Conservation (phyloP, 2,329 filamentous ascomycete species). For the Venturia asperata region DNA sequence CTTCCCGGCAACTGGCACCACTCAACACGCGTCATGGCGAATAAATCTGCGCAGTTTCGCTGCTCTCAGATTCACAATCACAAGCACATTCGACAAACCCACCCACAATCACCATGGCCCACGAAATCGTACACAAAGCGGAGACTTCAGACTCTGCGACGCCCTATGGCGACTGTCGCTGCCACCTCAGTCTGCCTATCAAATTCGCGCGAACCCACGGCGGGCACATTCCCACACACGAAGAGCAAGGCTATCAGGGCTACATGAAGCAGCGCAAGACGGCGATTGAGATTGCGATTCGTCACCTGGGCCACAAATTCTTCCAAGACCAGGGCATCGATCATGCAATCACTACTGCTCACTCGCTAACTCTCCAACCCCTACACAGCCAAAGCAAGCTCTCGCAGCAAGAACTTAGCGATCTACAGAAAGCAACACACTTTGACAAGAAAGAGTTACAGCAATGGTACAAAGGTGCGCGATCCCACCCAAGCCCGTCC, state of each 20-base stretch:
- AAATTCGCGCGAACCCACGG: slow-evolving; percentile 13
- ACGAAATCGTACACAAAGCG: not conserved
- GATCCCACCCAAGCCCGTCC: not conserved
- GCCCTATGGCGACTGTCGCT: not conserved
- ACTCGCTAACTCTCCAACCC: slow-evolving; percentile 7
- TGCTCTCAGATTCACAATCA: not conserved
- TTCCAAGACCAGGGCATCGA: not conserved
- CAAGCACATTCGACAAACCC: not conserved
- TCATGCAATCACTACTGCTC: not conserved
- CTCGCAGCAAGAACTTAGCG: slow-evolving; percentile 87
- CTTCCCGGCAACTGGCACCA: not conserved
- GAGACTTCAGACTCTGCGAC: not conserved
- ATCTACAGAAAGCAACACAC: slow-evolving; percentile 93
- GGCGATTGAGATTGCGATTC: slow-evolving; percentile 1
- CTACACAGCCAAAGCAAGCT: slow-evolving; percentile 84
- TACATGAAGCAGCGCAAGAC: not conserved
- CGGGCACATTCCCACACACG: not conserved
- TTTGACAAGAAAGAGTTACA: slow-evolving; percentile 99
- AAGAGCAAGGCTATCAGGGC: slow-evolving; percentile 4
- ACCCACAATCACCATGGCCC: not conserved
- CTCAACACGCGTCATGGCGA: not conserved
- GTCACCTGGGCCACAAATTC: not conserved
- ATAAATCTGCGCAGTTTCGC: not conserved
- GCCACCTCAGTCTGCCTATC: slow-evolving; percentile 11
- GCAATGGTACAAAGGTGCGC: slow-evolving; percentile 97